Percentiles rank a stretch among this genome's conserved stretches.
phyloP scores from a whole-genome alignment of 129 eudicot species.

The Flaveria linearis region DNA sequence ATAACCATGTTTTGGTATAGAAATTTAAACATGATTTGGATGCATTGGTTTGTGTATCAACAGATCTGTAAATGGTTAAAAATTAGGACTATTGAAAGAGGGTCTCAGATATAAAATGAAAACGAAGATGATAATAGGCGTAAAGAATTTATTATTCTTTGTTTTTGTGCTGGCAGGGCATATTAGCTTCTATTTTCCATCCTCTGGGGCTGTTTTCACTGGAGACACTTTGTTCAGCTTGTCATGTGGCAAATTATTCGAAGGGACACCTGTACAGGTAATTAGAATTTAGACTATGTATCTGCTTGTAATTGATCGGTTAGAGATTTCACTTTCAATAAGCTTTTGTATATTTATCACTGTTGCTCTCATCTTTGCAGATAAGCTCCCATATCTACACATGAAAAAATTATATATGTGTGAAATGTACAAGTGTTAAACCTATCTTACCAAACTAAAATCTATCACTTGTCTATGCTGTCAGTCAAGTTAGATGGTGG shows the following conservation, averaged over 20 bases:
- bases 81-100: conserved; percentile 11
- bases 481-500: not conserved
- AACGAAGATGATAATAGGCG: conserved; percentile 5
- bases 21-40: not conserved
- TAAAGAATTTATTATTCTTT: conserved; percentile 16
- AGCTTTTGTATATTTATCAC: conserved; percentile 1
- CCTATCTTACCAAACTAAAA: not conserved
- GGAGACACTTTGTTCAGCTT: conserved; percentile 94
- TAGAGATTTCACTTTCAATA: conserved; percentile 7
- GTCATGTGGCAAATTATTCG: conserved; percentile 94
- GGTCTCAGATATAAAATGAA: not conserved
- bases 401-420: not conserved
- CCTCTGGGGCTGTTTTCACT: conserved; percentile 71
- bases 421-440: not conserved
- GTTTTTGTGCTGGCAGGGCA: conserved; percentile 61
- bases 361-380: not conserved
- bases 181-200: conserved; percentile 82
- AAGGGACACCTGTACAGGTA: conserved; percentile 93
- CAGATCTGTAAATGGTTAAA: not conserved
- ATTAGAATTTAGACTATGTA: conserved; percentile 14
- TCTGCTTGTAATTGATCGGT: conserved; percentile 10
- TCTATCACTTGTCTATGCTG: not conserved
- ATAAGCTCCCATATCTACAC: not conserved
- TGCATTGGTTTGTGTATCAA: not conserved
- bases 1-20: conserved; percentile 1